phyloP scores from a whole-genome alignment of 768 basidiomycete species.

The Russula abietina region DNA sequence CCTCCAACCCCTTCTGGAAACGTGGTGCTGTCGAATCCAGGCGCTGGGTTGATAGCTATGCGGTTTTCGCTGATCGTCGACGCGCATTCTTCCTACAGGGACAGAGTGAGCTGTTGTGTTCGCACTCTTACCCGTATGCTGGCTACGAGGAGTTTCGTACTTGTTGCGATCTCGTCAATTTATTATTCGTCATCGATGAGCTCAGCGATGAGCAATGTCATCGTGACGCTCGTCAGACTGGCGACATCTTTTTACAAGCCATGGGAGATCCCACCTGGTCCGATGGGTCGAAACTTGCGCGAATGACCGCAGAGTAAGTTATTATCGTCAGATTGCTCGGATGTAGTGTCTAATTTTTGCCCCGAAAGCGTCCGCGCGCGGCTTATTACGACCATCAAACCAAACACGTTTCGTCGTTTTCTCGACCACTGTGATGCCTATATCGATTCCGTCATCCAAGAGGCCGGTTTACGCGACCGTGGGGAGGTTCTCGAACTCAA shows the following conservation, averaged over 20 bases:
- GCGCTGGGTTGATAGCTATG: constrained; percentile 56
- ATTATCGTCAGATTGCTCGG: background rate
- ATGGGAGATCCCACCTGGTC: constrained; percentile 48
- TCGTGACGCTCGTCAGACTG: constrained; percentile 47
- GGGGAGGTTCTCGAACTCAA: constrained; percentile 49
- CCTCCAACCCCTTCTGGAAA: constrained; percentile 52
- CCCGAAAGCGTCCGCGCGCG: constrained; percentile 47
- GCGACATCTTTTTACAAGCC: constrained; percentile 46
- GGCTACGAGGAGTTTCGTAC: constrained; percentile 53
- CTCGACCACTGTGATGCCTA: constrained; percentile 48
- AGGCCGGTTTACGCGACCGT: constrained; percentile 56
- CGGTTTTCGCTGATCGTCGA: constrained; percentile 53
- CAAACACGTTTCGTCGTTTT: constrained; percentile 47
- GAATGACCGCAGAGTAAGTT: constrained; percentile 56
- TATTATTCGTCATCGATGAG: constrained; percentile 63
- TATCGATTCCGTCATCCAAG: constrained; percentile 50
- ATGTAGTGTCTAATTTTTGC: background rate
- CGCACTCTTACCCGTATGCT: constrained; percentile 56
- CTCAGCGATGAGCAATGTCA: constrained; percentile 61
- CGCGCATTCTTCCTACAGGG: constrained; percentile 59
- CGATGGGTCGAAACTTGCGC: constrained; percentile 50
- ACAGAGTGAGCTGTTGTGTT: constrained; percentile 54
- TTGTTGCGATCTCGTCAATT: constrained; percentile 58
- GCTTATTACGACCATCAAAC: constrained; percentile 38
- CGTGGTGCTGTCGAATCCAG: constrained; percentile 51